Evolutionary conservation across 306 rosid genomes (phyloP).

Genomic region (Inga laurina): DNA sequence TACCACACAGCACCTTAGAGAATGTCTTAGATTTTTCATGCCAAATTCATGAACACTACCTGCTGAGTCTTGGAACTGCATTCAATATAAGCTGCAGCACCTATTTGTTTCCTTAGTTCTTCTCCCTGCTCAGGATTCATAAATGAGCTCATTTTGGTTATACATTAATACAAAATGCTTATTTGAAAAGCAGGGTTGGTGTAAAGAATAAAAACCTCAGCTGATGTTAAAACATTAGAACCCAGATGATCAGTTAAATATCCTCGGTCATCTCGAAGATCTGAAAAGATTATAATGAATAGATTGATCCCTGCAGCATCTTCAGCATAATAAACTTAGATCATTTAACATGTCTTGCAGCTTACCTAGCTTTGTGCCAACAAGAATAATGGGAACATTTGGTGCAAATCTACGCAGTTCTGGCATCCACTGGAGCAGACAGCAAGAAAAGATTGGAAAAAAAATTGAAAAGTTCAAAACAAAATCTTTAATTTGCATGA

Average conservation of each 20-base stretch:
- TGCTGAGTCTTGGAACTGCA: conserved; percentile 99
- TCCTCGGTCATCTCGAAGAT: conserved; percentile 81
- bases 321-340: background rate
- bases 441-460: background rate
- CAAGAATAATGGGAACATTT: conserved; percentile 91
- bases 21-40: background rate
- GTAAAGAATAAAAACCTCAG: conserved; percentile 60
- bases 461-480: background rate
- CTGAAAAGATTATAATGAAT: conserved; percentile 40
- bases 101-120: conserved; percentile 95
- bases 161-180: background rate
- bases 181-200: background rate
- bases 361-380: conserved; percentile 97
- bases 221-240: conserved; percentile 72
- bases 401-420: conserved; percentile 97
- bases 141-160: conserved; percentile 8
- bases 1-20: background rate
- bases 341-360: background rate
- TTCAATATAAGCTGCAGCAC: conserved; percentile 95
- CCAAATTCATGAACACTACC: conserved; percentile 43
- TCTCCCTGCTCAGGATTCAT: conserved; percentile 66
- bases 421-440: conserved; percentile 88
- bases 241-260: conserved; percentile 76
- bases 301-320: conserved; percentile 14
- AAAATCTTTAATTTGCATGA: conserved; percentile 18